A percentile compares a stretch with the other conserved stretches of the same genome.
Evolutionary conservation across 345 rosid species (phyloP).

Genomic region (Euphorbia peplus): DNA sequence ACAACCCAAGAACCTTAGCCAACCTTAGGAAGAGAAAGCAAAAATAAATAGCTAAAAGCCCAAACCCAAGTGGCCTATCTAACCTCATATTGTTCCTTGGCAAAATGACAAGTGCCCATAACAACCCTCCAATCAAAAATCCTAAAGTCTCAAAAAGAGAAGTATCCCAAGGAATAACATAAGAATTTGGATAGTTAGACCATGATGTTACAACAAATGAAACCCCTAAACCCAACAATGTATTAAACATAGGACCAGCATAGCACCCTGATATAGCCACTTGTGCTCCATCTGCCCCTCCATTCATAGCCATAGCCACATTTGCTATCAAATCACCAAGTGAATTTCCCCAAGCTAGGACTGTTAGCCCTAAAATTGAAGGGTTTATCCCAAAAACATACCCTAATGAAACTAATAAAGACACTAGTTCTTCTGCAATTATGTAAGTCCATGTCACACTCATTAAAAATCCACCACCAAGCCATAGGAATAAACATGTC

Average conservation of each 20-base stretch:
- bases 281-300: slow-evolving; percentile 75
- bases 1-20: slow-evolving; percentile 34
- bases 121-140: slow-evolving; percentile 61
- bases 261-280: slow-evolving; percentile 91
- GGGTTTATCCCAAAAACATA: slow-evolving; percentile 66
- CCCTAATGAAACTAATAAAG: slow-evolving; percentile 65
- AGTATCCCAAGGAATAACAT: slow-evolving; percentile 54
- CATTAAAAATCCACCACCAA: slow-evolving; percentile 78
- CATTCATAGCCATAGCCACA: slow-evolving; percentile 69
- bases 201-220: slow-evolving; percentile 65
- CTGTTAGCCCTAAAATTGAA: slow-evolving; percentile 77
- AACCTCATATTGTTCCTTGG: slow-evolving; percentile 67
- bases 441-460: slow-evolving; percentile 88
- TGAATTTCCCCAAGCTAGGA: slow-evolving; percentile 96
- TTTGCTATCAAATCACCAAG: slow-evolving; percentile 85
- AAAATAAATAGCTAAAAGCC: slow-evolving; percentile 67
- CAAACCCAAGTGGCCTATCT: slow-evolving; percentile 60
- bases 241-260: slow-evolving; percentile 90
- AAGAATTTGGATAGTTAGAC: slow-evolving; percentile 50
- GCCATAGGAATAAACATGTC: slow-evolving; percentile 62
- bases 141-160: slow-evolving; percentile 66
- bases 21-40: slow-evolving; percentile 65
- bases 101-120: slow-evolving; percentile 79
- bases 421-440: slow-evolving; percentile 73
- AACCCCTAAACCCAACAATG: slow-evolving; percentile 68